Evolutionary conservation across 2,329 filamentous ascomycete species (phyloP), one percentile per base, ranked within the genome.

Genomic region (Trichoderma sp.): DNA sequence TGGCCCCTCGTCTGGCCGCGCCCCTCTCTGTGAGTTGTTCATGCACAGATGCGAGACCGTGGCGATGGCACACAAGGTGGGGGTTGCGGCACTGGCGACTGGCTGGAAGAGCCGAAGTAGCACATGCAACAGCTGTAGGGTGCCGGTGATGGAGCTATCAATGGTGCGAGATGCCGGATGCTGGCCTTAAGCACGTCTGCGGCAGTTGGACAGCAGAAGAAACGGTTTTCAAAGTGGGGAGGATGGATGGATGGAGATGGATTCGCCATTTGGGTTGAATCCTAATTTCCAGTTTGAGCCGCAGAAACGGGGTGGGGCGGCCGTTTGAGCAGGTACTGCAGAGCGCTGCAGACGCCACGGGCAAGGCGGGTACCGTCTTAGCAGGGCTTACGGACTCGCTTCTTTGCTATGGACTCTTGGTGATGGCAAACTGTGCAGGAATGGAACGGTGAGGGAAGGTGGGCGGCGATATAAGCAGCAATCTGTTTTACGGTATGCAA

Each of bases 261-360:
- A n/a, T 18, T 43, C 16, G 39, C 16, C 39, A 34, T 34, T 7
- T 24, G 46, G 10, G n/a, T 11, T 11, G 1, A 4, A 13, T 24
- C 21, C 46, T 49, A 24, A 49, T 49, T 49, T 49, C n/a, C 30
- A 52, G 34, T n/a, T 26, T 18, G 21, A 51, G 59, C 59, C 59
- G 46, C 14, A 43, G 39, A 16, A 54, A 16, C 11, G 32, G 16
- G 34, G 60, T 39, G 60, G 60, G 60, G 60, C 52, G 10, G 30
- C 46, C 46, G 39, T 51, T 61, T 55, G 43, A 26, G 49, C 60
- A 43, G 49, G 60, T 64, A 64, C 60, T 11, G 52, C 28, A 16
- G 24, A 26, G 24, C 8, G 16, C 32, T 24, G 30, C 32, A 43
- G 24, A 21, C 28, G 34, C 32, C 14, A 28, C 60, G 10, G 24